Conservation (phyloP, 1,284 basidiomycete genomes). For the Pyrrhoderma noxium region DNA sequence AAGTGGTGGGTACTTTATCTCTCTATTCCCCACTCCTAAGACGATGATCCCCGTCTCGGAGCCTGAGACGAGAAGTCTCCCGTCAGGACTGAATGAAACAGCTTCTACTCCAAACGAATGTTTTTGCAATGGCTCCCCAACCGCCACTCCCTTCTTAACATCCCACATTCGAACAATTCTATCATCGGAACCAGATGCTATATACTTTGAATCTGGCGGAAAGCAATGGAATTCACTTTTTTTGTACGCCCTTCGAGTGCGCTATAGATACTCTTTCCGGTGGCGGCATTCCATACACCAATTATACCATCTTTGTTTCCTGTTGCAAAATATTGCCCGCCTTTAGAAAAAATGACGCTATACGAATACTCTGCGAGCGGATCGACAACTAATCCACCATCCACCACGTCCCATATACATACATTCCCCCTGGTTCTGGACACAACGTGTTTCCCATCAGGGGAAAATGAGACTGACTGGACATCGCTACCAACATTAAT, state of each 20-base stretch:
- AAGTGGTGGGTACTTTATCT: neutral
- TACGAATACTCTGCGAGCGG: too few relatives aligned
- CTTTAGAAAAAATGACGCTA: neutral
- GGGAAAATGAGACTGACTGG: neutral
- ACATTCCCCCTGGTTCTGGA: neutral
- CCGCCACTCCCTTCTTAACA: neutral
- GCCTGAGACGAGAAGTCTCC: constrained; percentile 1
- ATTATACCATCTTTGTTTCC: too few relatives aligned
- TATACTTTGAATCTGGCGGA: neutral
- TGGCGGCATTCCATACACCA: constrained; percentile 1
- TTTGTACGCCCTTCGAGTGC: neutral
- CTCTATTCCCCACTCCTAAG: neutral
- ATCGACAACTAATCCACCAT: neutral
- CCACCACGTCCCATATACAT: neutral
- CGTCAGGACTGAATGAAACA: constrained; percentile 1
- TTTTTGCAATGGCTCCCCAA: neutral
- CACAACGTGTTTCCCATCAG: neutral
- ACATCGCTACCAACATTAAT: neutral
- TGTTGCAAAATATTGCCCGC: neutral
- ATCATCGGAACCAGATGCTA: constrained; percentile 3
- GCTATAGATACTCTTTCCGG: too few relatives aligned
- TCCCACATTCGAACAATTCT: neutral
- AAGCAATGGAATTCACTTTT: neutral
- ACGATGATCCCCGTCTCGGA: neutral
- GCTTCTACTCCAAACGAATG: neutral